Evolutionary conservation across 306 rosid species (phyloP), one percentile per base, ranked within the genome.

Genomic region (Cicer arietinum): DNA sequence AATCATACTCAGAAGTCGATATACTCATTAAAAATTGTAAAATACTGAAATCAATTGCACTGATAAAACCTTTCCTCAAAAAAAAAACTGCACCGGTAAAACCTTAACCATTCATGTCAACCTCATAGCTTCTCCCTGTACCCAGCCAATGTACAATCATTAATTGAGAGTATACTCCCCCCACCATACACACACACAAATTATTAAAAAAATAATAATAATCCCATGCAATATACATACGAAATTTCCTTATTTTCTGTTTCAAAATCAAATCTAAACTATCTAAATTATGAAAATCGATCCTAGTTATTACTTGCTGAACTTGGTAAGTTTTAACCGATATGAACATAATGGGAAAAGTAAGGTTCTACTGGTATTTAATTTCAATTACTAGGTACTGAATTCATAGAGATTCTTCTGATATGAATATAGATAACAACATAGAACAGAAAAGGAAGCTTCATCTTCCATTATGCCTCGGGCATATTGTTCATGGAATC

Each of bases 401-500:
- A 62, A 39, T 14, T 35, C 14, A 14, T 62, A 22, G 14, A 62
- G 47, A 35, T 62, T 39, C 22, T 10, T 8, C 8, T 41, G 18
- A 42, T 61, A 61, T n/a, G 20, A 61, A 39, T 61, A 10, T 39
- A 56, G 22, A 39, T 46, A 66, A 59, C 43, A 59, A 14, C 53
- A 44, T 18, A 66, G 53, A 50, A 14, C 47, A 51, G 47, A 51
- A 69, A 69, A 35, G 47, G 73, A 69, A 50, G 74, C 60, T 51
- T 57, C 74, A 48, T 50, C 61, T 13, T 69, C 59, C 14, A 35
- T 69, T 53, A 41, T 30, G 51, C 69, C 69, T 16, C 69, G 1
- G 5, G 46, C 67, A 41, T 16, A 45, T 42, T 64, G 51, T 17
- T 64, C 30, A 42, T 41, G 51, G 51, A 8, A 64, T 13, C 6